These are phyloP conservation scores for Globisporangium heterothallicum DNA, from an alignment of 352 stramenopile species.

Conservation along the genomic window DNA sequence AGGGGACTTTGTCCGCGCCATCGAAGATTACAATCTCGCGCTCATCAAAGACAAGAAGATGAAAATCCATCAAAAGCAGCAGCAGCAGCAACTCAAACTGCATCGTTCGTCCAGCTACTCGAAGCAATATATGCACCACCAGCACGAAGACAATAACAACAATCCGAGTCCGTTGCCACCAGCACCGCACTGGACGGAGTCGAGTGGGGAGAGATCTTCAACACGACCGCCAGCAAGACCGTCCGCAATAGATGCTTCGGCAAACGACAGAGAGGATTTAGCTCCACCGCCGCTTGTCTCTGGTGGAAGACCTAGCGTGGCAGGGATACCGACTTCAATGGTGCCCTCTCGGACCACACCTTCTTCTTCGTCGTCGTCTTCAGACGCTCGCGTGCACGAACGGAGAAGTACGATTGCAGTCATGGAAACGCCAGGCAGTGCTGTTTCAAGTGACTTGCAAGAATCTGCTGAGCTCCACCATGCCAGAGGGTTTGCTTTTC, in stretches of 20 bases:
- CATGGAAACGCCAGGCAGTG: slow-evolving; percentile 11
- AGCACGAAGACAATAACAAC: slow-evolving; percentile 15
- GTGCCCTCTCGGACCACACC: not conserved
- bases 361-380: not conserved
- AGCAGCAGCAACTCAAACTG: slow-evolving; percentile 33
- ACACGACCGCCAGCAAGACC: not conserved
- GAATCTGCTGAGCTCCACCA: slow-evolving; percentile 54
- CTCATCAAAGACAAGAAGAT: slow-evolving; percentile 71
- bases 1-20: slow-evolving; percentile 77
- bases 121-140: slow-evolving; percentile 27
- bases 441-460: not conserved
- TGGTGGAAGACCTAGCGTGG: not conserved
- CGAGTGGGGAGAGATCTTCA: not conserved
- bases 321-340: not conserved
- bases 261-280: not conserved
- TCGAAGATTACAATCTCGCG: slow-evolving; percentile 89
- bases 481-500: slow-evolving; percentile 55
- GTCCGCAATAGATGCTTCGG: not conserved
- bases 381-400: not conserved
- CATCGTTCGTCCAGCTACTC: slow-evolving; percentile 15
- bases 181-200: not conserved
- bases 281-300: not conserved
- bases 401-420: slow-evolving; percentile 24
- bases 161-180: slow-evolving; percentile 15
- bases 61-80: slow-evolving; percentile 20